phyloP scores from a whole-genome alignment of 163 green algal species.

The Chlamydomonas reinhardtii region DNA sequence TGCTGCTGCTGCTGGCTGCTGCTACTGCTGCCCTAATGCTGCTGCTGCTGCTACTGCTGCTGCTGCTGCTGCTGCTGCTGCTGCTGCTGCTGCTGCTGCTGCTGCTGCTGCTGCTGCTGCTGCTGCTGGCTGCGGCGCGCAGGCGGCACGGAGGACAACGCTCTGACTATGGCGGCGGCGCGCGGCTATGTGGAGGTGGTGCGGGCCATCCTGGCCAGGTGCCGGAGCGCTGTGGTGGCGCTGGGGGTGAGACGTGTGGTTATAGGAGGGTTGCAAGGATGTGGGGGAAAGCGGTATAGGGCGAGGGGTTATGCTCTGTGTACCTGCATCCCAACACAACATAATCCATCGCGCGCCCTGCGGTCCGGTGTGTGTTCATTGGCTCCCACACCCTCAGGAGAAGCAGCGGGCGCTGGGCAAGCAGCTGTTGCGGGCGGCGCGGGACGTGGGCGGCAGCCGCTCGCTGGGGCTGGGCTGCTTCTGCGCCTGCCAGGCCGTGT shows the following conservation, averaged over 20 bases:
- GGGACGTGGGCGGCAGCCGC: conserved; percentile 29
- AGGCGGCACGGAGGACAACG: not conserved
- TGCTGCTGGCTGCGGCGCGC: no score
- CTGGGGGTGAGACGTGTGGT: not conserved
- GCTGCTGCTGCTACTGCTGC: no score
- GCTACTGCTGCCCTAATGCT: no score
- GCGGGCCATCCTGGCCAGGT: conserved; percentile 1
- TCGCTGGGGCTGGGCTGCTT: conserved; percentile 1
- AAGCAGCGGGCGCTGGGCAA: not conserved
- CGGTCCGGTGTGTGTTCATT: no score
- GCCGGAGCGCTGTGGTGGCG: not conserved
- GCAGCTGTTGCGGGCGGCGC: conserved; percentile 8
- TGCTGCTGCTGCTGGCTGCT: no score
- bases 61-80: no score
- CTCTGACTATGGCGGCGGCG: not conserved
- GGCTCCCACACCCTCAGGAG: not conserved
- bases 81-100: no score
- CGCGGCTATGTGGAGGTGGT: conserved; percentile 10
- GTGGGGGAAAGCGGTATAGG: no score
- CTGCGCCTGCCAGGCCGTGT: conserved; percentile 22
- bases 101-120: no score
- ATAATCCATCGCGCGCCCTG: not conserved
- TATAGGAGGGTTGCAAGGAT: no score
- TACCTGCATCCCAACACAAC: no score
- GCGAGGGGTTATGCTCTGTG: not conserved